Evolutionary conservation across 108 stramenopile species (phyloP), one percentile per base, ranked within the genome.

Genomic region (Skeletonema tropicum): DNA sequence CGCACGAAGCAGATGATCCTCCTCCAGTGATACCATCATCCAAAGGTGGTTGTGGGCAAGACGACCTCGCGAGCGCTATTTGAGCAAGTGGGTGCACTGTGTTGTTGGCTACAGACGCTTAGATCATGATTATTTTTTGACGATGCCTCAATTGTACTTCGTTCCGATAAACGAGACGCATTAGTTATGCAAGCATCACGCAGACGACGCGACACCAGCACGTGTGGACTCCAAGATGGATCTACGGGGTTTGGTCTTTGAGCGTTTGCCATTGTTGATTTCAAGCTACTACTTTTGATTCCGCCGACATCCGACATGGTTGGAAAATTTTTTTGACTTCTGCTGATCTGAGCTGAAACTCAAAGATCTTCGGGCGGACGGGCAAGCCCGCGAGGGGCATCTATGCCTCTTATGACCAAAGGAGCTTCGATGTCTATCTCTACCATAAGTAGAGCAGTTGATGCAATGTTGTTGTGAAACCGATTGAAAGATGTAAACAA

Each of bases 1-100:
- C 68, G 29, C 73, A 68, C 3, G 80, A 55, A 2, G 42, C 58
- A 5, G 80, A 72, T 39, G 80, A 82, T 23, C 73, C 61, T 31
- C 79, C 79, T 41, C 79, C 79, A 15, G 75, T 76, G n/a, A 73
- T 67, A 29, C 63, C 80, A 26, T 77, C 75, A 33, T 82, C 80
- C 19, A 77, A 36, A 4, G 75, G 80, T 19, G 80, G 80, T 29
- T 73, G 77, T 8, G 71, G 65, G 31, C 72, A 73, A 14, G 36
- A 73, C 1, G 77, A 78, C 25, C 71, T 35, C 63, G 52, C 29
- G 13, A 73, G 72, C 15, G 77, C 64, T 9, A 49, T 30, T 6
- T 29, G 25, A 36, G 71, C 77, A 17, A 73, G 48, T 32, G 67
- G 75, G 32, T 62, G 75, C 35, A 46, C 33, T 35, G 30, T 32